Evolutionary conservation across 23 red algal species (phyloP), one percentile per base, ranked within the genome.

Genomic region (Gracilaria domingensis): DNA sequence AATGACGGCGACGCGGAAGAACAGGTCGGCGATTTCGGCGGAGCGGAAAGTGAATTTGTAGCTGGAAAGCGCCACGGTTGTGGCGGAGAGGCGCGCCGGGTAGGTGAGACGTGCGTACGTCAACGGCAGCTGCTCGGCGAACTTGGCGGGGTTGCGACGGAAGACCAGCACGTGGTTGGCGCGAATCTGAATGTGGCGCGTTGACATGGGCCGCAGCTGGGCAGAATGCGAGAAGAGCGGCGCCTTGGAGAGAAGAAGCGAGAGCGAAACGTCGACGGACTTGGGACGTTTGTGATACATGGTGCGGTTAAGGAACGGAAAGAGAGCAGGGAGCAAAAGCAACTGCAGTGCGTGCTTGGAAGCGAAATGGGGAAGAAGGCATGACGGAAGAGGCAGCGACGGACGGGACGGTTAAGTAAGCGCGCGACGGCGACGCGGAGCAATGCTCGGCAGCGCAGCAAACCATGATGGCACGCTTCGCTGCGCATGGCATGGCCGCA

Each of bases 211-310:
- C 12, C 28, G 33, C 62, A 67, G 62, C 24, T 29, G 33, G 0
- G 33, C 62, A 25, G 62, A 67, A 12, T 29, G 28, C 33, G 26
- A 29, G 62, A 67, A 67, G 12, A 67, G 24, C 11, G 33, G 28
- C 6, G 62, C 12, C 2, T 67, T 4, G 6, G 62, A 67, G 24
- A 67, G 62, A 4, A 67, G 62, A 29, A 67, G 33, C 7, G 28
- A 33, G 16, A 67, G 33, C 26, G 62, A 67, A 32, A 36, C 33
- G 28, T 29, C 26, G 33, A 28, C 62, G 20, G 62, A 28, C 24
- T 67, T 67, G 62, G 62, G 62, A 2, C 62, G 62, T 35, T 67
- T 67, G 51, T 55, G 51, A 30, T 67, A 67, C 62, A 67, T 67
- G 42, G 11, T 67, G 24, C 13, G 1, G 20, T 67, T 11, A 36